phyloP scores from a whole-genome alignment of 2,329 filamentous ascomycete genomes.

The Biscogniauxia sp. region DNA sequence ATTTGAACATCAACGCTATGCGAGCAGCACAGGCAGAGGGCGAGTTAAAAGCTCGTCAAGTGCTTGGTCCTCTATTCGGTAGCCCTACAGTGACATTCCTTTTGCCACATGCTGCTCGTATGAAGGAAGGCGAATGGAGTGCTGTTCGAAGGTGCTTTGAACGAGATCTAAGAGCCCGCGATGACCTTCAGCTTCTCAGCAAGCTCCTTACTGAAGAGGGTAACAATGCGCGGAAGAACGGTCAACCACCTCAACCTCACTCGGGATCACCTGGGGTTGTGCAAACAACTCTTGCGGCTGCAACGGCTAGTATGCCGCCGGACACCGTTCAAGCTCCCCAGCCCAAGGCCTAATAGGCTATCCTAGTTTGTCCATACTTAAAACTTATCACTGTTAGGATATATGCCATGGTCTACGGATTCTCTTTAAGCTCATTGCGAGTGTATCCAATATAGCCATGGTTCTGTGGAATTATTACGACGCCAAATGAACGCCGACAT shows the following conservation, averaged over 20 bases:
- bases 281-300: constrained; percentile 32
- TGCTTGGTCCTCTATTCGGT: constrained; percentile 61
- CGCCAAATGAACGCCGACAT: no score
- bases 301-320: constrained; percentile 21
- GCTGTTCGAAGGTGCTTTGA: constrained; percentile 69
- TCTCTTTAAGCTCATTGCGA: background rate
- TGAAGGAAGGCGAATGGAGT: constrained; percentile 69
- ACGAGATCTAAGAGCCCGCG: constrained; percentile 61
- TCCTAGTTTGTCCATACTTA: background rate
- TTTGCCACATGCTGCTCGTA: constrained; percentile 65
- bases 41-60: constrained; percentile 56
- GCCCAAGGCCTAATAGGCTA: constrained; percentile 18
- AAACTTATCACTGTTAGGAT: background rate
- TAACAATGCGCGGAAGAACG: constrained; percentile 30
- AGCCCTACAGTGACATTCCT: constrained; percentile 68
- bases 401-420: background rate
- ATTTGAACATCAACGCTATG: constrained; percentile 36
- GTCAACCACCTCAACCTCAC: constrained; percentile 19
- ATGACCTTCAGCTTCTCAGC: constrained; percentile 59
- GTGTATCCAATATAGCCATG: background rate
- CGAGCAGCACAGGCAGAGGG: constrained; percentile 49
- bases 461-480: background rate
- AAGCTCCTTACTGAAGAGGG: constrained; percentile 52
- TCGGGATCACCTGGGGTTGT: constrained; percentile 28
- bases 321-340: constrained; percentile 20